Base-by-base conservation (phyloP, 345 rosid genomes). In the Sonneratia alba region DNA sequence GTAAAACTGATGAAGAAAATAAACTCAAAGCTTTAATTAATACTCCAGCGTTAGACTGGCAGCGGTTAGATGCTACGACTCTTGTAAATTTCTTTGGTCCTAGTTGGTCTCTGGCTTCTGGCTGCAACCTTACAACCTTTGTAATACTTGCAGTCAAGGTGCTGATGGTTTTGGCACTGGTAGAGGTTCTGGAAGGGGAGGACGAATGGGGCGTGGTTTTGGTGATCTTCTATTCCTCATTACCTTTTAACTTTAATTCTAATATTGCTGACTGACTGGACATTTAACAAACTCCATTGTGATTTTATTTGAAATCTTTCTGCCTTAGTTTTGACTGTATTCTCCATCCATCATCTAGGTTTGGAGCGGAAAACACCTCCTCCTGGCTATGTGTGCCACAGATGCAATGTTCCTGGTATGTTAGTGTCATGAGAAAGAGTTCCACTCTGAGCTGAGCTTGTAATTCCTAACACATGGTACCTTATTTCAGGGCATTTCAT, bases 31-130 rank as follows among this genome's bases (percentile, higher is more conserved):
- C 94, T 62, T 81, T 95, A 74, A 88, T 92, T 76, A 93, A 95
- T 71, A 91, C 99, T 63, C 96, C 96, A 38, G 98, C 97, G 69
- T 84, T 95, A 79, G 99, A 95, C 78, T 95, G 99, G 99, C 98
- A 90, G 80, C 87, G 98, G 99, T 95, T 77, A 86, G 91, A 76
- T 71, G 72, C 66, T 43, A 15, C 62, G 1, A 16, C 22, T 47
- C 48, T 24, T 64, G 38, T 64, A 32, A 61, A 15, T 56, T 62
- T 51, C 18, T 71, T 63, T 70, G 65, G 2, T 66, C 13, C 34
- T 66, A 63, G 42, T 73, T 77, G 73, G 47, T 56, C 71, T 59
- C 49, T 47, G 22, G 56, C 55, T 36, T 16, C 14, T 8, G 49
- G 57, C n/a, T 13, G 22, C 45, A 5, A 16, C 67, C 51, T 53